Evolutionary conservation across 116 monocot species (phyloP).

Genomic region (Trichopus zeylanicus): DNA sequence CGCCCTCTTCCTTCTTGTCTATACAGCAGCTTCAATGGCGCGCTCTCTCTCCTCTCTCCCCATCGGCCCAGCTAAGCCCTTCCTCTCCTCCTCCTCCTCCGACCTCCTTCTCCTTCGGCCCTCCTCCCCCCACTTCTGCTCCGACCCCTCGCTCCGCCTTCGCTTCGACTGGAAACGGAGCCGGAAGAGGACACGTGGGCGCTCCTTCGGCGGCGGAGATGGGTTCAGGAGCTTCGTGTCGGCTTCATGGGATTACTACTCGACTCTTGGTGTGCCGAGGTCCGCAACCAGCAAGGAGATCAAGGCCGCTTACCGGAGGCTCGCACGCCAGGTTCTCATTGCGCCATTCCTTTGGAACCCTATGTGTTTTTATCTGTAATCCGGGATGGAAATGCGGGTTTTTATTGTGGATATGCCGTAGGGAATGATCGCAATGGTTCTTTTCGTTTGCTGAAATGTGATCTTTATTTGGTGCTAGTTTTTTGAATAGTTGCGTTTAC

Average conservation of each 20-base stretch:
- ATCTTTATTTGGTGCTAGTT: background rate
- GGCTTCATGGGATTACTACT: constrained; percentile 76
- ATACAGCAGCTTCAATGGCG: background rate
- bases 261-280: constrained; percentile 74
- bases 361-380: background rate
- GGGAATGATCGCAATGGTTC: too few relatives aligned
- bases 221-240: constrained; percentile 9
- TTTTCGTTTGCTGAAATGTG: background rate
- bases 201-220: background rate
- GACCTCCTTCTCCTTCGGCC: background rate
- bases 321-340: constrained; percentile 98
- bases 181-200: constrained; percentile 1
- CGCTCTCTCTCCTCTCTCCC: constrained; percentile 9
- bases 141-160: background rate
- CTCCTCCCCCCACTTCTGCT: background rate
- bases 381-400: background rate
- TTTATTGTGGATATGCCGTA: too few relatives aligned
- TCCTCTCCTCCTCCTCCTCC: constrained; percentile 2
- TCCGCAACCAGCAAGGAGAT: constrained; percentile 79
- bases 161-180: constrained; percentile 5
- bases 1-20: constrained; percentile 19
- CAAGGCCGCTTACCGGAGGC: constrained; percentile 78
- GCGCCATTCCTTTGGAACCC: background rate
- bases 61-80: constrained; percentile 1
- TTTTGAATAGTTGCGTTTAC: background rate